Evolutionary conservation across 2,329 filamentous ascomycete species (phyloP).

Genomic region (Monosporascus ibericus): DNA sequence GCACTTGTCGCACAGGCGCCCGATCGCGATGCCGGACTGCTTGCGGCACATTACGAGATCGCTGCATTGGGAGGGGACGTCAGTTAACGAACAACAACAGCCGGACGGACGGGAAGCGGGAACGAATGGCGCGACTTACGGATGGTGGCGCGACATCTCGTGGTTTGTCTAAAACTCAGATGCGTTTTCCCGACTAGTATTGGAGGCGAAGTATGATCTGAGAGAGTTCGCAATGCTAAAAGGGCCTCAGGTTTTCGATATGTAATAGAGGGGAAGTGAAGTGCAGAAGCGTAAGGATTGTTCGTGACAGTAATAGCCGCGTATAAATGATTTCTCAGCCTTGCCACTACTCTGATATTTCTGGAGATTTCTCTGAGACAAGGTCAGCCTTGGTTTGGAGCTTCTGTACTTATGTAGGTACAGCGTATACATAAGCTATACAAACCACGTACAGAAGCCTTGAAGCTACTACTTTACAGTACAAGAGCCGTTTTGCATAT

Average conservation of each 20-base stretch:
- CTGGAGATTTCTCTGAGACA: constrained; percentile 14
- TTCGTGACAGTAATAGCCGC: constrained; percentile 7
- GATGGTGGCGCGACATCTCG: constrained; percentile 27
- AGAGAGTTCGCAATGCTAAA: background rate
- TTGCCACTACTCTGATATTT: constrained; percentile 25
- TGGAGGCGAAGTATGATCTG: no score
- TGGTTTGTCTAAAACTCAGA: no score
- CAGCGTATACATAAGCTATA: background rate
- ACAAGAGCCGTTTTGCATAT: no score
- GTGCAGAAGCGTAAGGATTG: background rate
- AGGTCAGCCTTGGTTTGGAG: background rate
- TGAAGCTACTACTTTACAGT: background rate
- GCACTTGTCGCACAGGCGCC: constrained; percentile 98
- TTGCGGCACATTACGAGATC: constrained; percentile 99
- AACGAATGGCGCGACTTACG: constrained; percentile 26
- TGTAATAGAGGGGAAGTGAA: background rate
- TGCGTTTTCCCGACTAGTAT: no score
- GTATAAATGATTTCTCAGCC: constrained; percentile 37
- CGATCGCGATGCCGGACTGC: constrained; percentile 94
- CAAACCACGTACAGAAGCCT: background rate
- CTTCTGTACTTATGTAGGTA: background rate
- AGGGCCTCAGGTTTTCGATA: background rate
- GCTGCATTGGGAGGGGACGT: constrained; percentile 35
- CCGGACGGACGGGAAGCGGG: constrained; percentile 4
- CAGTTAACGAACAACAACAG: constrained; percentile 14